Conservation (phyloP, 2,329 filamentous ascomycete species). For the Penicillium sp. region DNA sequence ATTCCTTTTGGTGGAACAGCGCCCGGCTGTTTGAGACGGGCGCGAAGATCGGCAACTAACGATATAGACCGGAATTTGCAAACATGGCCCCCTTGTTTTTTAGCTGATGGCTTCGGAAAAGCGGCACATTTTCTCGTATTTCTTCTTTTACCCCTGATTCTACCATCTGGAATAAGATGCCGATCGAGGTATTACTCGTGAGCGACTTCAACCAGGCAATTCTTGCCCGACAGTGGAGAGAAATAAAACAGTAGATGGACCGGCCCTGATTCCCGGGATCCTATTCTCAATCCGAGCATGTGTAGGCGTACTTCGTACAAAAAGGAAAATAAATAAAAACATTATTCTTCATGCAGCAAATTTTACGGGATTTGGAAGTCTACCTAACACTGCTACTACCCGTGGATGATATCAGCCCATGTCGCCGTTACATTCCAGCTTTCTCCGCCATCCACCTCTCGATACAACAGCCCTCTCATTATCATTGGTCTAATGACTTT, state of each 20-base stretch:
- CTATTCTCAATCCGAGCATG: neutral
- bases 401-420: neutral
- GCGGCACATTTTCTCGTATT: neutral
- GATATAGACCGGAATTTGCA: neutral
- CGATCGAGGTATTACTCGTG: too few relatives aligned
- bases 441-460: neutral
- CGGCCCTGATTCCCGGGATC: too few relatives aligned
- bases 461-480: too few relatives aligned
- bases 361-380: neutral
- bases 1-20: neutral
- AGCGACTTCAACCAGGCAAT: too few relatives aligned
- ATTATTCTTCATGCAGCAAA: neutral
- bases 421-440: neutral
- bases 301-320: neutral
- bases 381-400: neutral
- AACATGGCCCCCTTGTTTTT: neutral
- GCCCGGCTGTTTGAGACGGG: neutral
- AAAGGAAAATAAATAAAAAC: neutral
- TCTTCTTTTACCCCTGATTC: neutral
- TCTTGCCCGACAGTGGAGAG: neutral
- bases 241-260: too few relatives aligned
- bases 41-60: neutral
- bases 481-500: too few relatives aligned
- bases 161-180: neutral
- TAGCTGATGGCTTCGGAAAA: neutral